These are phyloP conservation scores for Aspergillus nidulans DNA, from an alignment of 495 filamentous ascomycete species.

Conservation along the genomic window DNA sequence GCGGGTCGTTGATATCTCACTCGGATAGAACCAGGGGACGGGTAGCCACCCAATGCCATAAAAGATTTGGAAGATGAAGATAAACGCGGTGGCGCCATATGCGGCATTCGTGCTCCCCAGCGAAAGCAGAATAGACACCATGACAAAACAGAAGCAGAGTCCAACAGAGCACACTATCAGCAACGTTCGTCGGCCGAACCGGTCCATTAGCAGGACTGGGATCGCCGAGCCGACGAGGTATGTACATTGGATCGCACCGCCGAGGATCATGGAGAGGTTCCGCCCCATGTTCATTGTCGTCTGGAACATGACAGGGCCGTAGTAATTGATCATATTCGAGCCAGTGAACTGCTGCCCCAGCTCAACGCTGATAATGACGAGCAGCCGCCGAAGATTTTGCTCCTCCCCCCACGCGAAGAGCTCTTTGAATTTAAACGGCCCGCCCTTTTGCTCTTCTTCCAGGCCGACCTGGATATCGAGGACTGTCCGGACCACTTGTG, in stretches of 20 bases:
- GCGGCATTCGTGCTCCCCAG: conserved; percentile 22
- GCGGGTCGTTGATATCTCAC: conserved; percentile 53
- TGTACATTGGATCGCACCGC: conserved; percentile 43
- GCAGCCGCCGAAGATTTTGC: conserved; percentile 38
- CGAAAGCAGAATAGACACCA: conserved; percentile 28
- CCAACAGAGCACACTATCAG: conserved; percentile 45
- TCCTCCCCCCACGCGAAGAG: conserved; percentile 32
- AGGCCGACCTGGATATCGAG: conserved; percentile 34
- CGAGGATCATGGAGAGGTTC: conserved; percentile 46
- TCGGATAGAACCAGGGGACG: conserved; percentile 64
- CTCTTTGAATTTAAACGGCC: conserved; percentile 36
- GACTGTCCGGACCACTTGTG: conserved; percentile 15
- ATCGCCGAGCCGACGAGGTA: conserved; percentile 35
- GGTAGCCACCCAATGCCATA: conserved; percentile 29
- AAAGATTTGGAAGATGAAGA: conserved; percentile 42
- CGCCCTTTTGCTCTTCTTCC: conserved; percentile 30
- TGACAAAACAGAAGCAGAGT: conserved; percentile 41
- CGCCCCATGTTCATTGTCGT: conserved; percentile 48
- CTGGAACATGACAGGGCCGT: conserved; percentile 43
- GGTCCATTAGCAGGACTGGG: conserved; percentile 45
- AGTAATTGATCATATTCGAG: conserved; percentile 53
- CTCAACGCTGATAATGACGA: conserved; percentile 32
- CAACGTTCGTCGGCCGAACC: conserved; percentile 46
- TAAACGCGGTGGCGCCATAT: conserved; percentile 35
- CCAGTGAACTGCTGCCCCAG: conserved; percentile 40